Base-by-base conservation (phyloP, 2,329 filamentous ascomycete species). In the Fusarium torreyae region DNA sequence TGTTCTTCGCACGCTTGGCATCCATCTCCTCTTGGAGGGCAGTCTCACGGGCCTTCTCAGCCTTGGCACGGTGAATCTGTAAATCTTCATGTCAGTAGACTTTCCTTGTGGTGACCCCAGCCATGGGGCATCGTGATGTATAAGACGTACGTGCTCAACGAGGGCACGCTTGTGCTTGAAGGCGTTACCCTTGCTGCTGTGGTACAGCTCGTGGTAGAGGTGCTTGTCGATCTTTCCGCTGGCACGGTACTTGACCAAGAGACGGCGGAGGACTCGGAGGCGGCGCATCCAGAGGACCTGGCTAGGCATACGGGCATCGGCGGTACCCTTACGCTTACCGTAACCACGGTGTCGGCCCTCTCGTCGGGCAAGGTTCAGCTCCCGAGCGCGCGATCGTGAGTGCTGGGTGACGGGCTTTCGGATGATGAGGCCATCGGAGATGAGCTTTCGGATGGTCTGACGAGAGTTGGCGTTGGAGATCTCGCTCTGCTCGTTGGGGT, bases 121-220 rank as follows among this genome's bases (percentile, higher is more conserved):
- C 33, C 28, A 55, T 44, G 17, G 26, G 57, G 48, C 17, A 28
- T 51, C 40, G 34, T 65, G 39, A 54, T 43, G 44, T 46, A 79
- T 31, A 55, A 55, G 49, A 94, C 96, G 82, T 97, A 99, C 96
- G 89, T 99, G 96, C 91, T 99, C 96, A 84, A 99, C 94, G 80
- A 99, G 92, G 82, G 94, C 96, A 87, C 96, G 92, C 94, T 98
- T 99, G 94, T 99, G 96, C 94, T 99, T 99, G 93, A 99, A 99
- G 85, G 96, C 95, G 92, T 99, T 99, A 97, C 96, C 97, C 94
- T 99, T 99, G 92, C 93, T 96, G 84, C 97, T 89, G 87, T 98
- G 96, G 91, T 99, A 99, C 77, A 99, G 94, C 89, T 98, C 94
- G 91, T 99, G 96, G 91, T 99, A 99, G 71, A 99, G 94, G 90